These are phyloP conservation scores for Bryoerythrophyllum caledonicum DNA, from an alignment of 225 moss, liverwort and hornwort species.

Conservation along the genomic window DNA sequence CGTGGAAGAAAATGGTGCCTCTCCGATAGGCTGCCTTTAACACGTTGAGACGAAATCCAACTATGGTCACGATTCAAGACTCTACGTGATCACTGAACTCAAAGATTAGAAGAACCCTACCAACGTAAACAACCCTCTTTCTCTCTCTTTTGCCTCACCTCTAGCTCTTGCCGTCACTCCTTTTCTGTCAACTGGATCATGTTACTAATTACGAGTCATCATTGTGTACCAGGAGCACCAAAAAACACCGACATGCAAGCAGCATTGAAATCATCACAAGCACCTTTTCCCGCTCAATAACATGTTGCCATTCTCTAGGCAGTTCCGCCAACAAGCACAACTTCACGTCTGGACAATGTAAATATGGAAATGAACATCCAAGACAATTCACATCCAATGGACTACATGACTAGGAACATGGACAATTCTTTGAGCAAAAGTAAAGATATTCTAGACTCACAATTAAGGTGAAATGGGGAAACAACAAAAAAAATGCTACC, in stretches of 20 bases:
- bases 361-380: slow-evolving; percentile 49
- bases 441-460: background rate
- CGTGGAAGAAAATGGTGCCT: too few species aligned
- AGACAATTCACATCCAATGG: slow-evolving; percentile 27
- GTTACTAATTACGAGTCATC: slow-evolving; percentile 7
- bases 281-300: slow-evolving; percentile 57
- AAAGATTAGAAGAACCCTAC: too few species aligned
- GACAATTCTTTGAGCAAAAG: background rate
- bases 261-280: slow-evolving; percentile 45
- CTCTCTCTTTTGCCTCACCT: slow-evolving; percentile 50
- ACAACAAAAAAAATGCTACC: slow-evolving; percentile 18
- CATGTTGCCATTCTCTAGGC: slow-evolving; percentile 59
- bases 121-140: slow-evolving; percentile 35
- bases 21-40: too few species aligned
- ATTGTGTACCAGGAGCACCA: background rate
- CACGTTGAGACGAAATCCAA: too few species aligned
- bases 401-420: too few species aligned
- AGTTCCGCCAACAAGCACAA: slow-evolving; percentile 55
- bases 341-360: slow-evolving; percentile 53
- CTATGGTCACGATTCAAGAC: too few species aligned
- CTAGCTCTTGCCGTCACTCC: slow-evolving; percentile 64
- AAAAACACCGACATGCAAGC: slow-evolving; percentile 25
- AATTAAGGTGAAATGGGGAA: background rate
- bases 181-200: slow-evolving; percentile 53
- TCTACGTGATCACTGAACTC: too few species aligned